These are phyloP conservation scores for Liquidambar formosana DNA, from an alignment of 164 flowering plant species.

Conservation along the genomic window DNA sequence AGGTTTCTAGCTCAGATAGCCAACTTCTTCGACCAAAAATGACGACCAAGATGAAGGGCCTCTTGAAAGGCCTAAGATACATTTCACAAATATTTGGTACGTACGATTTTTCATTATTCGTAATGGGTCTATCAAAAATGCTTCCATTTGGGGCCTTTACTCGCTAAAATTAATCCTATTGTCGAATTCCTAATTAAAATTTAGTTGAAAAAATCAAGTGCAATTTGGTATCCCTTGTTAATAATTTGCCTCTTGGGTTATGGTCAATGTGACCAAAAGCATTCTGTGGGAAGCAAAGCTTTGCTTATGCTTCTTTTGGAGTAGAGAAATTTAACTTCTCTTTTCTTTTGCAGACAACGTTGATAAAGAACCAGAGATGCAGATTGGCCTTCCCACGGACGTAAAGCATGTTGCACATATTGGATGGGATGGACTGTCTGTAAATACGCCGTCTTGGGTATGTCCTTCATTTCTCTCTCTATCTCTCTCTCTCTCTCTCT, in stretches of 20 bases:
- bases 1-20: not conserved
- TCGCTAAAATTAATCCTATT: no score
- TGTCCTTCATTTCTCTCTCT: constrained; percentile 1
- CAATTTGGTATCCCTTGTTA: no score
- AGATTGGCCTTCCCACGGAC: constrained; percentile 51
- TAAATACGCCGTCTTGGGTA: constrained; percentile 54
- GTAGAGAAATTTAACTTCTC: not conserved
- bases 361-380: constrained; percentile 40
- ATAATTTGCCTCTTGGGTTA: no score
- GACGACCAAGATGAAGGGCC: constrained; percentile 36
- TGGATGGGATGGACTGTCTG: constrained; percentile 44
- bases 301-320: not conserved
- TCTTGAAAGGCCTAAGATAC: constrained; percentile 37
- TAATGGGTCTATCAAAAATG: not conserved
- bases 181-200: no score
- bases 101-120: not conserved
- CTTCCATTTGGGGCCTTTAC: no score
- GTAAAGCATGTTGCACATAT: constrained; percentile 60
- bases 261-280: no score
- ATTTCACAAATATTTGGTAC: constrained; percentile 45
- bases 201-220: no score
- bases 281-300: no score
- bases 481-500: no score
- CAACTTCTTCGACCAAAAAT: not conserved
- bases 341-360: constrained; percentile 6